A percentile compares a stretch with the other conserved stretches of the same genome.
phyloP scores from a whole-genome alignment of 495 filamentous ascomycete genomes.

The Aspergillus bridgeri region DNA sequence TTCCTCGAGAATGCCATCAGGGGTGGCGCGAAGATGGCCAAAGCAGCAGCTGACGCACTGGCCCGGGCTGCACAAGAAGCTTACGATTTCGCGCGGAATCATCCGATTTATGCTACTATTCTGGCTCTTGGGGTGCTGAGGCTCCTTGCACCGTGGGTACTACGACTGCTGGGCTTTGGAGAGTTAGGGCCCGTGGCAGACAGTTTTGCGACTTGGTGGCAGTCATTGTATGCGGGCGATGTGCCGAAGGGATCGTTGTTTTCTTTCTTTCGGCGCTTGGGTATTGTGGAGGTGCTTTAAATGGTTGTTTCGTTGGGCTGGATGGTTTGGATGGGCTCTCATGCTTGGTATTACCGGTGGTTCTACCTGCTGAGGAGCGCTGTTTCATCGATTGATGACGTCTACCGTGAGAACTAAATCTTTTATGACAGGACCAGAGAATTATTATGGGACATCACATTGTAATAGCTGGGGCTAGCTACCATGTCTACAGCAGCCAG shows the following conservation, averaged over 20 bases:
- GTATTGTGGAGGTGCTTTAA: constrained; percentile 46
- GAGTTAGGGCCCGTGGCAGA: constrained; percentile 46
- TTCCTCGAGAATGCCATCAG: constrained; percentile 31
- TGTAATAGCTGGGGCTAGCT: too few species aligned
- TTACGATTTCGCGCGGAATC: constrained; percentile 35
- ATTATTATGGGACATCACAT: too few species aligned
- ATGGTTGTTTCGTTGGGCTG: neutral
- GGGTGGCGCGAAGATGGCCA: constrained; percentile 25
- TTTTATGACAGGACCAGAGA: too few species aligned
- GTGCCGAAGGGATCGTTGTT: constrained; percentile 49
- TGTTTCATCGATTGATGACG: too few species aligned
- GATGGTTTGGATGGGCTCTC: neutral
- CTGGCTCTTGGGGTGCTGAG: constrained; percentile 50
- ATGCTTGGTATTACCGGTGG: too few species aligned
- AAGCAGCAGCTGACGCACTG: constrained; percentile 30
- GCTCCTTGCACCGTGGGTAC: constrained; percentile 37
- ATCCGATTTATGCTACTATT: constrained; percentile 44
- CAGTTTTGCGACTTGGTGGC: constrained; percentile 46
- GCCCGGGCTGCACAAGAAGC: constrained; percentile 29
- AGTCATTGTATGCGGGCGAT: constrained; percentile 37
- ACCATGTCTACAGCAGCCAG: too few species aligned
- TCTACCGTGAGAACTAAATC: too few species aligned
- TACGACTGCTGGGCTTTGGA: constrained; percentile 49
- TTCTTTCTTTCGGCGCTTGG: constrained; percentile 49
- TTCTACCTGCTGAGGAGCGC: too few species aligned